Conservation (phyloP, 148 eudicot genomes). For the Cornus suecica region DNA sequence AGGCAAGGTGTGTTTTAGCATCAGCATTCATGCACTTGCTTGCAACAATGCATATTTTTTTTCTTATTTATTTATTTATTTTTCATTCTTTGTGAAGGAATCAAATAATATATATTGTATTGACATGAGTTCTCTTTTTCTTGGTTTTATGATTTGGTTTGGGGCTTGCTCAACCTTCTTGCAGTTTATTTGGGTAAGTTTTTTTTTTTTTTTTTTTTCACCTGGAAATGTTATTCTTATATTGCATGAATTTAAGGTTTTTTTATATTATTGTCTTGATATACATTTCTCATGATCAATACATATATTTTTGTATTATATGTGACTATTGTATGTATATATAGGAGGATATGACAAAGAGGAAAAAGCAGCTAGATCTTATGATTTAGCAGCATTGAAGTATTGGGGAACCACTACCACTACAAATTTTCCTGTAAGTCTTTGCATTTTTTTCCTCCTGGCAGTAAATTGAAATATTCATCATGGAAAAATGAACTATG, state of each 20-base stretch:
- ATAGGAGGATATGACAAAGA: conserved; percentile 97
- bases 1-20: conserved; percentile 63
- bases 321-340: too few species aligned
- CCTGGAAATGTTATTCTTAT: too few species aligned
- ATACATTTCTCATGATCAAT: background rate
- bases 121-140: conserved; percentile 11
- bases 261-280: background rate
- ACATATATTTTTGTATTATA: too few species aligned
- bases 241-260: background rate
- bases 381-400: conserved; percentile 96
- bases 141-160: conserved; percentile 1
- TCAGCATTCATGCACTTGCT: background rate
- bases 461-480: too few species aligned
- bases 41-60: background rate
- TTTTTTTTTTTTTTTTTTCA: background rate
- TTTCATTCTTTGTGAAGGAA: too few species aligned
- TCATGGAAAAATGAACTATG: too few species aligned
- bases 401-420: conserved; percentile 97
- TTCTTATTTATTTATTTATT: background rate
- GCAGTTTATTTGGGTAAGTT: conserved; percentile 94
- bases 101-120: background rate
- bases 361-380: conserved; percentile 94
- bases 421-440: conserved; percentile 85
- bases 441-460: too few species aligned
- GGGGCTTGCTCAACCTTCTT: conserved; percentile 23